Percentiles rank a stretch among this genome's conserved stretches.
phyloP scores from a whole-genome alignment of 1,139 yeast species.

The Keqinozyma sinolaborantium region DNA sequence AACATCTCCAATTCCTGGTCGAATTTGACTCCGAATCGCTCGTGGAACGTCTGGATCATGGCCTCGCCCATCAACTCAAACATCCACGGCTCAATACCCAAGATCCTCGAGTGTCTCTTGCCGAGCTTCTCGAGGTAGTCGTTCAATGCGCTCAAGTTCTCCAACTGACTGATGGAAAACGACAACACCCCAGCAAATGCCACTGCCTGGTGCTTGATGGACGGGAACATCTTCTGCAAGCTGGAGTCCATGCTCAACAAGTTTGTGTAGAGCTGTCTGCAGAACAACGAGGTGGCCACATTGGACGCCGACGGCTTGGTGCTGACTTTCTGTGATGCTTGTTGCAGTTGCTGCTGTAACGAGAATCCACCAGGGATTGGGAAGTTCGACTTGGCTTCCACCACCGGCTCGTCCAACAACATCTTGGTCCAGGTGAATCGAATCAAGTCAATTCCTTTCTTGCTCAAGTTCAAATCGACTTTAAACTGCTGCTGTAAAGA shows the following conservation, averaged over 20 bases:
- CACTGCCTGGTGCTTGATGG: constrained; percentile 67
- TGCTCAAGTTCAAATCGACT: constrained; percentile 25
- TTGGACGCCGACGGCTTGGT: constrained; percentile 7
- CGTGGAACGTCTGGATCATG: constrained; percentile 67
- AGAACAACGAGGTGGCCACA: constrained; percentile 49
- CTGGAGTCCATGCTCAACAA: constrained; percentile 50
- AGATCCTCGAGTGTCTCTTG: constrained; percentile 69
- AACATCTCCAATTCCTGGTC: constrained; percentile 54
- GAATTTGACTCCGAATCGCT: constrained; percentile 51
- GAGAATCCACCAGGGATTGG: constrained; percentile 31
- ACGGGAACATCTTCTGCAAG: constrained; percentile 58
- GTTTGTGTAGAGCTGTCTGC: constrained; percentile 62
- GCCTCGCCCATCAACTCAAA: constrained; percentile 82
- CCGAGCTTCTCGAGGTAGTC: constrained; percentile 64
- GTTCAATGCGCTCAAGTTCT: constrained; percentile 42
- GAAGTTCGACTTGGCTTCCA: constrained; percentile 10
- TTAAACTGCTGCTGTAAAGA: constrained; percentile 13
- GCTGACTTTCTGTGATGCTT: not conserved
- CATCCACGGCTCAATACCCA: constrained; percentile 70
- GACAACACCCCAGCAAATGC: constrained; percentile 79
- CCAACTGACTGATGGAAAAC: constrained; percentile 51
- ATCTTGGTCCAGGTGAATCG: constrained; percentile 44
- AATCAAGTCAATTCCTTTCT: constrained; percentile 36
- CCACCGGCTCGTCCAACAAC: constrained; percentile 35
- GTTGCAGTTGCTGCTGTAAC: constrained; percentile 6